These are phyloP conservation scores for Emydomyces testavorans DNA, from an alignment of 2,329 filamentous ascomycete species.

Conservation along the genomic window DNA sequence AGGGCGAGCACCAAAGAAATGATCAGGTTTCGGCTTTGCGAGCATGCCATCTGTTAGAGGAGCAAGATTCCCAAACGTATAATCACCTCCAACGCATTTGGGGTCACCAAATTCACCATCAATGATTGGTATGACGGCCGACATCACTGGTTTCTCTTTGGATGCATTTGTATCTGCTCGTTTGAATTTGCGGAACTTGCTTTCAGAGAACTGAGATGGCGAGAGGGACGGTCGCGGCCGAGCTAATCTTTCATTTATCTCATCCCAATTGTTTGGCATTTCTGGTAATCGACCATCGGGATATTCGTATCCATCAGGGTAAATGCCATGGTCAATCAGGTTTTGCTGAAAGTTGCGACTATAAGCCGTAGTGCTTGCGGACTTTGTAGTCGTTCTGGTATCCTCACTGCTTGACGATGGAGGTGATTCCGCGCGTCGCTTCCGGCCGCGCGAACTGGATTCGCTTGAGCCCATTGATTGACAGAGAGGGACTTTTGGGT, in stretches of 20 bases:
- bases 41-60: conserved; percentile 24
- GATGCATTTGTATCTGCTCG: conserved; percentile 21
- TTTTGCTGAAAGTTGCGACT: conserved; percentile 29
- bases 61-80: conserved; percentile 28
- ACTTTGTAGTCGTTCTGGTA: background rate
- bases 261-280: conserved; percentile 25
- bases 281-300: conserved; percentile 20
- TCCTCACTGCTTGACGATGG: background rate
- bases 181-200: conserved; percentile 24
- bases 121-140: conserved; percentile 25
- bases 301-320: conserved; percentile 21
- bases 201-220: conserved; percentile 26
- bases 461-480: conserved; percentile 6
- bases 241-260: conserved; percentile 22
- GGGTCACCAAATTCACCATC: conserved; percentile 15
- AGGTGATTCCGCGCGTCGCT: conserved; percentile 9
- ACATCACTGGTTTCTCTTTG: conserved; percentile 27
- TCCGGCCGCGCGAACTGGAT: conserved; percentile 1
- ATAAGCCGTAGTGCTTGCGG: conserved; percentile 19
- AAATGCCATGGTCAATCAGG: conserved; percentile 28
- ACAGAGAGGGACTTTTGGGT: background rate
- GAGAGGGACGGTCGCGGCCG: conserved; percentile 28
- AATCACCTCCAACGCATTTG: conserved; percentile 19
- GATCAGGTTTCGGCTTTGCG: conserved; percentile 22
- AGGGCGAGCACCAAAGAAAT: conserved; percentile 25